These are phyloP conservation scores for Neolentinus lepideus DNA, from an alignment of 1,284 basidiomycete genomes.

Conservation along the genomic window DNA sequence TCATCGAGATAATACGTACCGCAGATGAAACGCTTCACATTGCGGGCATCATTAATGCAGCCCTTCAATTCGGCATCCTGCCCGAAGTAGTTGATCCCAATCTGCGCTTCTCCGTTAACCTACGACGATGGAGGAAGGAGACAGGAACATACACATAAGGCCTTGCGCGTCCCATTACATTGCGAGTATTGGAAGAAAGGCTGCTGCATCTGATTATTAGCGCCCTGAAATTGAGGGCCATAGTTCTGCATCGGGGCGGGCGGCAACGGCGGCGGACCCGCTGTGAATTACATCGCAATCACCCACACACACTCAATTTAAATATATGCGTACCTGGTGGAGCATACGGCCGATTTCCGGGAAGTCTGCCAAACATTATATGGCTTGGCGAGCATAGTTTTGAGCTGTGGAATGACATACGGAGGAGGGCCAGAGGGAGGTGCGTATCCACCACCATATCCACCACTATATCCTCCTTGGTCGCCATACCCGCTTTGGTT, in stretches of 20 bases:
- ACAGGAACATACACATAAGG: conserved; percentile 53
- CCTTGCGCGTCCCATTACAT: conserved; percentile 76
- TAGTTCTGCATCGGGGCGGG: conserved; percentile 62
- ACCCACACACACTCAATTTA: not conserved
- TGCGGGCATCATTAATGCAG: conserved; percentile 85
- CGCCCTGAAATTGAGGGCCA: conserved; percentile 51
- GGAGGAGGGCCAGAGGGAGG: conserved; percentile 3
- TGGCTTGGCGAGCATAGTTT: no score
- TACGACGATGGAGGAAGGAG: not conserved
- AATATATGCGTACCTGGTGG: not conserved
- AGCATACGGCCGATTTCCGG: not conserved
- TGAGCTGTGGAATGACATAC: no score
- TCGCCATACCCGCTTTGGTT: not conserved
- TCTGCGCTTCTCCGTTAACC: conserved; percentile 29
- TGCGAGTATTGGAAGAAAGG: conserved; percentile 77
- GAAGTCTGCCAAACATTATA: not conserved
- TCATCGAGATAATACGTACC: conserved; percentile 31
- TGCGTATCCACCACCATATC: not conserved
- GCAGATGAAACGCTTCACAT: conserved; percentile 68
- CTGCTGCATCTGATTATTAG: conserved; percentile 40
- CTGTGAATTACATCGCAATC: conserved; percentile 11
- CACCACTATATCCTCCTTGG: not conserved
- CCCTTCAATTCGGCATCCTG: conserved; percentile 60
- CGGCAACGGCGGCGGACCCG: conserved; percentile 41
- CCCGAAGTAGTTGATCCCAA: conserved; percentile 81